Conservation (phyloP, 2,329 filamentous ascomycete species). For the Monosporascus sp. region DNA sequence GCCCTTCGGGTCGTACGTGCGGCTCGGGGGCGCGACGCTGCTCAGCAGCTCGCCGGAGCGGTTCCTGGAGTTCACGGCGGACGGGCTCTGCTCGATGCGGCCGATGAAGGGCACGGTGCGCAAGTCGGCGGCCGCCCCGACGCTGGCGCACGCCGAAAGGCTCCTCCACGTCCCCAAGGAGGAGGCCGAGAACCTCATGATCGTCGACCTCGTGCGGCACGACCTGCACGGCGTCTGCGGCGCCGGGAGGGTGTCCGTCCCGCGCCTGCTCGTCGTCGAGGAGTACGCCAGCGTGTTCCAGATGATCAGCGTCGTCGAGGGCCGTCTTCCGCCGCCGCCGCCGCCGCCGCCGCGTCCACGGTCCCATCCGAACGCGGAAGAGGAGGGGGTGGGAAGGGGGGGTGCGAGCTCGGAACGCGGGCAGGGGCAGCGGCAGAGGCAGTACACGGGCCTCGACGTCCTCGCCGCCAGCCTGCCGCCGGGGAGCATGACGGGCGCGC, state of each 20-base stretch:
- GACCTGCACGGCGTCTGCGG: slow-evolving; percentile 84
- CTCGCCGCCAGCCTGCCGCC: slow-evolving; percentile 76
- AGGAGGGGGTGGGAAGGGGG: too few species aligned
- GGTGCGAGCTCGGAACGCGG: not conserved
- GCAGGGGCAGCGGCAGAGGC: slow-evolving; percentile 8
- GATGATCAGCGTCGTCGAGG: slow-evolving; percentile 84
- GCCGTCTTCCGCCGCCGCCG: slow-evolving; percentile 41
- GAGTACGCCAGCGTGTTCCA: slow-evolving; percentile 89
- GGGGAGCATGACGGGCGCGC: slow-evolving; percentile 93
- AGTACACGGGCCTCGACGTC: slow-evolving; percentile 64
- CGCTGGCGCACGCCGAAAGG: slow-evolving; percentile 63
- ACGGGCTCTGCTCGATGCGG: slow-evolving; percentile 67
- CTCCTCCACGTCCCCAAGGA: slow-evolving; percentile 81
- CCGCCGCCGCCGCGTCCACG: too few species aligned
- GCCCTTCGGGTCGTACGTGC: slow-evolving; percentile 78
- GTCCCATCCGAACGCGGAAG: too few species aligned
- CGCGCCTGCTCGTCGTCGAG: slow-evolving; percentile 78
- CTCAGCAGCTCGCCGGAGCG: slow-evolving; percentile 84
- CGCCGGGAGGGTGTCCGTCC: slow-evolving; percentile 65
- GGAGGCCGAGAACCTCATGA: slow-evolving; percentile 95
- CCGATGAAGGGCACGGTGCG: slow-evolving; percentile 97
- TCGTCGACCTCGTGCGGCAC: slow-evolving; percentile 92
- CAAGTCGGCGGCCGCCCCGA: slow-evolving; percentile 61
- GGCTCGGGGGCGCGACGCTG: slow-evolving; percentile 63
- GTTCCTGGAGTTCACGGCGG: slow-evolving; percentile 58